Evolutionary conservation across 148 eudicot species (phyloP).

Genomic region (Amaranthus palmeri): DNA sequence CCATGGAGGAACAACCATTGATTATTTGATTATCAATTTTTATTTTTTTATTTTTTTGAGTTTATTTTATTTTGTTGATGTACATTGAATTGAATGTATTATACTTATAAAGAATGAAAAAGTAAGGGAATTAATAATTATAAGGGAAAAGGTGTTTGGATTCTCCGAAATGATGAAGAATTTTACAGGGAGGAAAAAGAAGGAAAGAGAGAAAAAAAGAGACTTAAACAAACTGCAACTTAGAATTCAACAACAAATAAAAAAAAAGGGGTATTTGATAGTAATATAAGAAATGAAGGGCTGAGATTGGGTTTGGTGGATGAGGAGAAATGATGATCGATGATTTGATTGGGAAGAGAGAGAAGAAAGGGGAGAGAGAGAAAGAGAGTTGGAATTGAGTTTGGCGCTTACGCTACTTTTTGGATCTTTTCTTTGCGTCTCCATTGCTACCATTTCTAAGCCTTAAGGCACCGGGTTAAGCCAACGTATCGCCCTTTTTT

Average conservation of each 20-base stretch:
- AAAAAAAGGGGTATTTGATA: background rate
- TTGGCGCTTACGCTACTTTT: slow-evolving; percentile 68
- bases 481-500: slow-evolving; percentile 6
- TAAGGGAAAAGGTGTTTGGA: slow-evolving; percentile 28
- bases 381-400: slow-evolving; percentile 21
- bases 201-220: slow-evolving; percentile 19
- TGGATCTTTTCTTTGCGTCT: slow-evolving; percentile 53
- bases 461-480: slow-evolving; percentile 18
- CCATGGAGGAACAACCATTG: slow-evolving; percentile 59
- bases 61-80: background rate
- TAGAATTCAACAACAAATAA: slow-evolving; percentile 60
- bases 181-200: slow-evolving; percentile 23
- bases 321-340: slow-evolving; percentile 25
- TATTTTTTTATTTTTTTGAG: background rate
- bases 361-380: background rate
- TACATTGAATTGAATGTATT: background rate
- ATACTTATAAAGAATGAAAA: background rate
- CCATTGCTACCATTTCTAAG: slow-evolving; percentile 19
- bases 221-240: slow-evolving; percentile 72
- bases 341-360: slow-evolving; percentile 25
- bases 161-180: slow-evolving; percentile 25
- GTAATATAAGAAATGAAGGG: slow-evolving; percentile 22
- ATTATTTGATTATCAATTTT: background rate
- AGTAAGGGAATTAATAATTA: background rate
- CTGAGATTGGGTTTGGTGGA: slow-evolving; percentile 41